Conservation (phyloP, 345 rosid species). For the Pistacia atlantica region DNA sequence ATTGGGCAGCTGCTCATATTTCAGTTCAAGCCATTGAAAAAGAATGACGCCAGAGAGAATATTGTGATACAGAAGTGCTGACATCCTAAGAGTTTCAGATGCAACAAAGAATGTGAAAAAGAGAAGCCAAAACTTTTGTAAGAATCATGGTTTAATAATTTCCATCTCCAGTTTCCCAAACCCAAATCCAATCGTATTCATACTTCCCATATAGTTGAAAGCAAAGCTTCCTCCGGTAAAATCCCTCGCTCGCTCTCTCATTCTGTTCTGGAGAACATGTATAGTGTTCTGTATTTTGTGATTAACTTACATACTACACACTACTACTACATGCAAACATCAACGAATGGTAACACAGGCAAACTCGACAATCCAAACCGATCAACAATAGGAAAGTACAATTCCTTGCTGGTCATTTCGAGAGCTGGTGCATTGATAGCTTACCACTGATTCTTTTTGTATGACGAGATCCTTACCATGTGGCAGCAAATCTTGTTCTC, state of each 20-base stretch:
- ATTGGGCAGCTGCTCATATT: background rate
- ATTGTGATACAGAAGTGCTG: too few relatives aligned
- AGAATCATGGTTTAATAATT: slow-evolving; percentile 15
- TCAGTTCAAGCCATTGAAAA: background rate
- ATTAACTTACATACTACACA: slow-evolving; percentile 17
- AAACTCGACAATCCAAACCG: slow-evolving; percentile 19
- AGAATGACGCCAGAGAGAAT: too few relatives aligned
- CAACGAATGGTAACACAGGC: slow-evolving; percentile 12
- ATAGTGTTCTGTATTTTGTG: slow-evolving; percentile 5
- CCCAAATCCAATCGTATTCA: slow-evolving; percentile 2
- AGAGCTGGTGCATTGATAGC: slow-evolving; percentile 21
- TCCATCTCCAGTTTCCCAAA: slow-evolving; percentile 1
- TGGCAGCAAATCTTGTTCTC: slow-evolving; percentile 1
- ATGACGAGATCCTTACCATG: slow-evolving; percentile 3
- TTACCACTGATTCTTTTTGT: background rate
- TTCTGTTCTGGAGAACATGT: background rate
- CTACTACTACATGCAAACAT: slow-evolving; percentile 16
- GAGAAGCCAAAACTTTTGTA: background rate
- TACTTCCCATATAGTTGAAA: background rate
- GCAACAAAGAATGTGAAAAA: background rate
- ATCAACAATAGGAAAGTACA: slow-evolving; percentile 7
- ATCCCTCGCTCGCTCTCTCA: background rate
- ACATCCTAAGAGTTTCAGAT: background rate
- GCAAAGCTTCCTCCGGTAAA: background rate
- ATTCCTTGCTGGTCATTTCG: background rate